phyloP scores from a whole-genome alignment of 2,329 filamentous ascomycete genomes.

The Pseudocercospora vitis region DNA sequence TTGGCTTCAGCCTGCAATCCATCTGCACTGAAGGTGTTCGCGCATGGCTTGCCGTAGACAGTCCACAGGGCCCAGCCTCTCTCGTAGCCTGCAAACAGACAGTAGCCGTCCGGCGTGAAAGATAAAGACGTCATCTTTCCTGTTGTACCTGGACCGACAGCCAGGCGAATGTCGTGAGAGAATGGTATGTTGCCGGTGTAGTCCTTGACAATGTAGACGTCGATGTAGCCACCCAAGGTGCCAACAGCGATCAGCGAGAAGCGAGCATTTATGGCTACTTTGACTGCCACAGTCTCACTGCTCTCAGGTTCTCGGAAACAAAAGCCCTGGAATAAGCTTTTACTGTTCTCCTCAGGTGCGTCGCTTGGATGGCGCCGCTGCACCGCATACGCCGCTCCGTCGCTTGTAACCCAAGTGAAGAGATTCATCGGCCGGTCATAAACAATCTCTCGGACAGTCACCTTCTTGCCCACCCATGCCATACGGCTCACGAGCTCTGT shows the following conservation, averaged over 20 bases:
- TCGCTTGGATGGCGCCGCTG: slow-evolving; percentile 59
- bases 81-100: slow-evolving; percentile 89
- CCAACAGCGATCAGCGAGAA: slow-evolving; percentile 92
- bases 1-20: slow-evolving; percentile 63
- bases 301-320: slow-evolving; percentile 78
- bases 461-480: slow-evolving; percentile 78
- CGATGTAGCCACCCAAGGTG: slow-evolving; percentile 73
- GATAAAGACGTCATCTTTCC: slow-evolving; percentile 71
- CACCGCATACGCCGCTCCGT: slow-evolving; percentile 86
- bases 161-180: slow-evolving; percentile 74
- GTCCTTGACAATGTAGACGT: slow-evolving; percentile 89
- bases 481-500: slow-evolving; percentile 89
- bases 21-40: slow-evolving; percentile 77
- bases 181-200: slow-evolving; percentile 89
- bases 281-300: slow-evolving; percentile 62
- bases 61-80: slow-evolving; percentile 96
- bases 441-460: slow-evolving; percentile 77
- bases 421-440: slow-evolving; percentile 96
- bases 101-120: slow-evolving; percentile 96
- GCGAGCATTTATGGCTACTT: slow-evolving; percentile 84
- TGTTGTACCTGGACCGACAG: slow-evolving; percentile 65
- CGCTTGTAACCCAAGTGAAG: slow-evolving; percentile 85
- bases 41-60: slow-evolving; percentile 88
- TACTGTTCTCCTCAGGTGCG: slow-evolving; percentile 45
- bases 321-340: slow-evolving; percentile 80